Evolutionary conservation across 2,329 filamentous ascomycete genomes (phyloP), one percentile per base, ranked within the genome.

Genomic region (Neoarthrinium moseri): DNA sequence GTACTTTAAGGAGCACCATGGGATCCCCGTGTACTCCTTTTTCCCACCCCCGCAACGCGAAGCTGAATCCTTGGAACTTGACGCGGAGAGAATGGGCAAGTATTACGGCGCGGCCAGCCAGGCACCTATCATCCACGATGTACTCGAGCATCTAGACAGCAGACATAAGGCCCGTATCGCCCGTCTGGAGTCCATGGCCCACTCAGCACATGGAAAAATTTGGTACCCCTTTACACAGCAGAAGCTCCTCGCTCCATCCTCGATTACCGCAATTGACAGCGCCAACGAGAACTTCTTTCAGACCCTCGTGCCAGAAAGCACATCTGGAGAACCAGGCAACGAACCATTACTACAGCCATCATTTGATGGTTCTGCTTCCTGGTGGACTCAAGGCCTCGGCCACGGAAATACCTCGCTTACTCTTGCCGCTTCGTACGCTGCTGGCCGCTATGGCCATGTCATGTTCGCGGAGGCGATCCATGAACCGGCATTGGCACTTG

Each of bases 161-260:
- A 74, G 71, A 12, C 86, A 90, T 45, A 55, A 67, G 2, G 52
- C 69, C 3, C 78, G 87, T 3, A 72, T 90, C 11, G 59, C 71
- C 1, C 69, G 76, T 0, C 66, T 94, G 0, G 76, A 83, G 26
- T 72, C 68, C 1, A 83, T 92, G 78, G 68, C 81, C 0, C 59
- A 67, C 1, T 72, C 77, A 32, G 89, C 89, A 0, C 72, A 82
- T 45, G 61, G 76, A 8, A 72, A 72, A 3, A 90, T 95, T 29
- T 95, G 89, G 89, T 92, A 92, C 56, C 89, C 90, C 0, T 95
- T 95, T 56, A 91, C 89, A 0, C 89, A 95, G 56, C 89, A 95
- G 51, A 80, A 80, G 32, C 73, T 78, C 40, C 71, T 89, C 53
- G 70, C 72, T 0, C 65, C 80, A 5, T 66, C 81, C 2, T 80